Evolutionary conservation across 345 rosid genomes (phyloP).

Genomic region (Hypericum perforatum): DNA sequence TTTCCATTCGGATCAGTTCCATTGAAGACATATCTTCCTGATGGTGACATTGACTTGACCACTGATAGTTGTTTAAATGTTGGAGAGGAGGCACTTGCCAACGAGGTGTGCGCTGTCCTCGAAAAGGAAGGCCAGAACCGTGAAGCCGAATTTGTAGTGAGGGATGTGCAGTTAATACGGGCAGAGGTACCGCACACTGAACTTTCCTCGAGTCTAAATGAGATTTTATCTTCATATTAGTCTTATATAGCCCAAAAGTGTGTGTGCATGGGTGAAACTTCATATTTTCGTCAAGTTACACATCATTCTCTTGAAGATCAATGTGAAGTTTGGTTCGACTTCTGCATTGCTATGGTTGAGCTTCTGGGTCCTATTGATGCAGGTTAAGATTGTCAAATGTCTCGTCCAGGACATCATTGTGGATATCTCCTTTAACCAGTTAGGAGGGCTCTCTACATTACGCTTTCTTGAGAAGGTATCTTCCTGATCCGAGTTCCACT

Average conservation of each 20-base stretch:
- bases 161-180: constrained; percentile 55
- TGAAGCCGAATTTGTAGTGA: constrained; percentile 34
- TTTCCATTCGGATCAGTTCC: constrained; percentile 41
- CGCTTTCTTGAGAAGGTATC: constrained; percentile 75
- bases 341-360: constrained; percentile 1
- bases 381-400: constrained; percentile 81
- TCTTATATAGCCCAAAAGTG: not conserved
- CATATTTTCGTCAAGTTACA: not conserved
- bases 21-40: constrained; percentile 76
- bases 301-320: not conserved
- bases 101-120: constrained; percentile 35
- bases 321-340: not conserved
- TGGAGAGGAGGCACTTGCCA: constrained; percentile 46
- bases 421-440: constrained; percentile 79
- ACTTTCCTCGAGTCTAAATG: not conserved
- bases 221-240: not conserved
- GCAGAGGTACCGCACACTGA: constrained; percentile 48
- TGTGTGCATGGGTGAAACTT: not conserved
- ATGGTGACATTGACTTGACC: constrained; percentile 91
- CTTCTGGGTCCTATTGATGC: constrained; percentile 17
- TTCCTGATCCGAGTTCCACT: not conserved
- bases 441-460: constrained; percentile 57
- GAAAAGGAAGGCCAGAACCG: constrained; percentile 33
- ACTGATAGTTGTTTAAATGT: constrained; percentile 38
- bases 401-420: constrained; percentile 47